Percentiles rank a stretch among this genome's conserved stretches.
phyloP scores from a whole-genome alignment of 176 grass and related monocot species.

The Aegilops umbellulata region DNA sequence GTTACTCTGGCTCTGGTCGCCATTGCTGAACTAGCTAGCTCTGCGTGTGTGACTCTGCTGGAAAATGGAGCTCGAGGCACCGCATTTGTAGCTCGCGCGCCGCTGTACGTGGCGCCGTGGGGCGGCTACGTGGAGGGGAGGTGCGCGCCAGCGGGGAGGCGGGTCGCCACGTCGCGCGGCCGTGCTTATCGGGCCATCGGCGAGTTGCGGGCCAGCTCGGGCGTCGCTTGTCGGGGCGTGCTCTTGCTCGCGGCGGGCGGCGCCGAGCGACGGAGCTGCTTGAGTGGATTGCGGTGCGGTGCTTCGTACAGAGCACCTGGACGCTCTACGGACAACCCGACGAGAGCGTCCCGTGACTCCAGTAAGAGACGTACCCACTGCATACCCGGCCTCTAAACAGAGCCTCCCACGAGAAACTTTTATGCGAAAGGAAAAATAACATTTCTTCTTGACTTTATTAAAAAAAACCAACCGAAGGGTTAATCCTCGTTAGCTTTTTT shows the following conservation, averaged over 20 bases:
- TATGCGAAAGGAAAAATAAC: too few relatives aligned
- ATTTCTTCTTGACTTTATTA: too few relatives aligned
- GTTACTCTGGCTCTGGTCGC: constrained; percentile 15
- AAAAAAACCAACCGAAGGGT: too few relatives aligned
- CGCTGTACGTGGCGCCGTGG: constrained; percentile 12
- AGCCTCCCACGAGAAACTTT: too few relatives aligned
- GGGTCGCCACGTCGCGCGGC: constrained; percentile 38
- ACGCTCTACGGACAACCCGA: background rate
- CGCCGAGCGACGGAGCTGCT: background rate
- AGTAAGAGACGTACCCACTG: background rate
- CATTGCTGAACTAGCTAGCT: constrained; percentile 21
- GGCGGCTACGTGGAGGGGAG: constrained; percentile 36
- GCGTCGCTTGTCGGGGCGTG: background rate
- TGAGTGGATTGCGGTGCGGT: background rate
- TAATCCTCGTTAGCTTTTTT: too few relatives aligned
- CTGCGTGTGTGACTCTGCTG: background rate
- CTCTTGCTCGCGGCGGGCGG: background rate
- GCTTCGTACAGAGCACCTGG: background rate
- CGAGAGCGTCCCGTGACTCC: background rate
- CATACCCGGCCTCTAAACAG: background rate
- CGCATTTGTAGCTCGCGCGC: background rate
- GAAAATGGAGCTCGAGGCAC: background rate
- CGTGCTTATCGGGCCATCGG: constrained; percentile 30
- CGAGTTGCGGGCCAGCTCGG: constrained; percentile 19
- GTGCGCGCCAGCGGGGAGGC: background rate